A percentile compares a stretch with the other conserved stretches of the same genome.
Conservation (phyloP, 306 rosid genomes). For the Datisca glomerata region DNA sequence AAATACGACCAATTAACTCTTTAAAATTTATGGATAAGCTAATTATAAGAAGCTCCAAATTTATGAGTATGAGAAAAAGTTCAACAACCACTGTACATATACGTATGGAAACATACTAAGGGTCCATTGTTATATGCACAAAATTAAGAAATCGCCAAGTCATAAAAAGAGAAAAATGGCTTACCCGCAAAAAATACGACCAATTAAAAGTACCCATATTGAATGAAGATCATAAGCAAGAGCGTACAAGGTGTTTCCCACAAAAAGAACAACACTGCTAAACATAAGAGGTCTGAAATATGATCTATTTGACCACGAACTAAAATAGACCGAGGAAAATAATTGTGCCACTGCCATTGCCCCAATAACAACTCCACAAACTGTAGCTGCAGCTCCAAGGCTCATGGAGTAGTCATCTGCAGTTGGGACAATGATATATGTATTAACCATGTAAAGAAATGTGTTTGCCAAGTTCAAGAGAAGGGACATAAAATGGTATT, state of each 20-base stretch:
- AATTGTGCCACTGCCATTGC: slow-evolving; percentile 94
- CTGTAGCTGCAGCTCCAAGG: slow-evolving; percentile 94
- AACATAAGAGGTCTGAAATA: slow-evolving; percentile 84
- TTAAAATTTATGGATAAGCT: neutral
- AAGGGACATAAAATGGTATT: slow-evolving; percentile 74
- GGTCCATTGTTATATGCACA: neutral
- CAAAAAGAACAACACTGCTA: slow-evolving; percentile 63
- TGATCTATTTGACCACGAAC: slow-evolving; percentile 90
- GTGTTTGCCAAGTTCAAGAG: slow-evolving; percentile 77
- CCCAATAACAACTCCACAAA: slow-evolving; percentile 86
- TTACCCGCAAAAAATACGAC: slow-evolving; percentile 88
- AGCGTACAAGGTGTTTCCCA: slow-evolving; percentile 63
- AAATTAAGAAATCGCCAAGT: slow-evolving; percentile 1
- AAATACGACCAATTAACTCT: slow-evolving; percentile 55
- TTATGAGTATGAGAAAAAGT: no score
- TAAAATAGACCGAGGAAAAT: slow-evolving; percentile 86
- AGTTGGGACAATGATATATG: slow-evolving; percentile 87
- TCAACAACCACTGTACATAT: no score
- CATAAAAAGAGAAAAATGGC: slow-evolving; percentile 18
- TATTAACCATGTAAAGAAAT: slow-evolving; percentile 85
- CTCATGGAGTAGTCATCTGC: slow-evolving; percentile 86
- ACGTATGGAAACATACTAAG: neutral
- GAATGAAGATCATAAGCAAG: slow-evolving; percentile 65
- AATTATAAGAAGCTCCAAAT: neutral
- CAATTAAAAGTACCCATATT: slow-evolving; percentile 71